Base-by-base conservation (phyloP, 2,329 filamentous ascomycete genomes). In the Arthrinium phaeospermum region DNA sequence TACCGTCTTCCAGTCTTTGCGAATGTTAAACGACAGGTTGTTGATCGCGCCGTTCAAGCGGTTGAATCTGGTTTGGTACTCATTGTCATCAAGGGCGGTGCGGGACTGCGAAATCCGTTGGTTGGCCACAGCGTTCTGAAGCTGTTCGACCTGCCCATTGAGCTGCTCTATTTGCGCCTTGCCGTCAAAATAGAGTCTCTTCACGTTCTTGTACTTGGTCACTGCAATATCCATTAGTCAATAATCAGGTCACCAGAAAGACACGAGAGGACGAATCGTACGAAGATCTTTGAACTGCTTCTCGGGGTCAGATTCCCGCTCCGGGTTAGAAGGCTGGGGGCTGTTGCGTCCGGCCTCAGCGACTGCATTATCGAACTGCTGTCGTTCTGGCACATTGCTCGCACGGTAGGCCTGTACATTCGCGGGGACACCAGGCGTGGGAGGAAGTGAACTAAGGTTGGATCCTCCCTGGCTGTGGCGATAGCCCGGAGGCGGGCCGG, bases 91-190 rank as follows among this genome's bases (percentile, higher is more conserved):
- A 70, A 98, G 91, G 1, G 95, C 94, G 1, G 96, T 98, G 73
- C 95, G 93, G 30, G 96, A 98, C 80, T 97, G 93, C 3, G 96
- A 96, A 82, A 99, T 92, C 72, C 96, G 92, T 83, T 98, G 96
- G 82, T 98, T 96, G 72, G 96, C 96, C 70, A 99, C 90, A n/a
- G 95, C 96, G 81, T 99, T 98, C 81, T 99, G 96, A 24, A 99
- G 88, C 78, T 96, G 93, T 81, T 98, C 96, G 34, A 98, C 93
- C 82, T 98, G 95, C 24, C 91, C 88, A 76, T 92, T 93, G 77
- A 97, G 92, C 78, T 93, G 91, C 79, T 98, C 95, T 71, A 98
- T 96, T 83, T 98, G 95, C 22, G 91, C 89, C 80, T 97, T 96
- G 79, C 96, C 95, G 75, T 98, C 96, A 81, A 98, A 98, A 81